phyloP scores from a whole-genome alignment of 2,329 filamentous ascomycete genomes.

The Fusarium fracticaudum region DNA sequence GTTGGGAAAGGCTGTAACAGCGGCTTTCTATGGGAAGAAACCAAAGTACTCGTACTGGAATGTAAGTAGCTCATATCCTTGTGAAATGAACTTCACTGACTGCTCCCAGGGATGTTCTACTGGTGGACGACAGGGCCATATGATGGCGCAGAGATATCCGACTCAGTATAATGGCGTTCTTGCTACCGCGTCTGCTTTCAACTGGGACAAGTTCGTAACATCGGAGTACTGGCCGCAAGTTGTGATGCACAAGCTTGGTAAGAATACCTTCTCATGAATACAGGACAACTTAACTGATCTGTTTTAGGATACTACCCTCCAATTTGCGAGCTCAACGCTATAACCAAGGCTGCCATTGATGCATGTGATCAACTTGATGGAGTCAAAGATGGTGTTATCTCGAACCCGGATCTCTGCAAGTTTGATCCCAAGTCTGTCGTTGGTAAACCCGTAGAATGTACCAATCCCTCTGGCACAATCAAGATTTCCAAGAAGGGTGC shows the following conservation, averaged over 20 bases:
- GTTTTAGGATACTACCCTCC: conserved; percentile 42
- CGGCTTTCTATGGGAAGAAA: conserved; percentile 50
- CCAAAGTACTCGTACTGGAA: conserved; percentile 58
- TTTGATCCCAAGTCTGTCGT: conserved; percentile 37
- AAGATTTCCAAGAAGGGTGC: conserved; percentile 14
- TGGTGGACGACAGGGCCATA: conserved; percentile 65
- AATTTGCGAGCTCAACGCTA: conserved; percentile 47
- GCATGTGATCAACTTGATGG: conserved; percentile 42
- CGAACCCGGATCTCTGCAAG: conserved; percentile 17
- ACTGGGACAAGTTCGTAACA: conserved; percentile 46
- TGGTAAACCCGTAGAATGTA: conserved; percentile 22
- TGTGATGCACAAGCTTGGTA: conserved; percentile 36
- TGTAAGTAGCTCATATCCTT: conserved; percentile 22
- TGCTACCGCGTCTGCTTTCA: conserved; percentile 55
- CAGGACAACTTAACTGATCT: fast-evolving
- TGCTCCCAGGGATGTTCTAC: conserved; percentile 55
- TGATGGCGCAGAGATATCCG: conserved; percentile 61
- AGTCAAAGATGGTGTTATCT: conserved; percentile 37
- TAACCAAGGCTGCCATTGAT: conserved; percentile 47
- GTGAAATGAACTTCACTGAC: background rate
- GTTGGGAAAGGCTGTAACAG: conserved; percentile 53
- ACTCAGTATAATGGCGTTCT: conserved; percentile 64
- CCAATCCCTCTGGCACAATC: background rate
- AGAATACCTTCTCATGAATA: fast-evolving
- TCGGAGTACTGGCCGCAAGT: conserved; percentile 33